Percentiles rank a stretch among this genome's conserved stretches.
Evolutionary conservation across 331 rosid genomes (phyloP).

Genomic region (Arachis monticola): DNA sequence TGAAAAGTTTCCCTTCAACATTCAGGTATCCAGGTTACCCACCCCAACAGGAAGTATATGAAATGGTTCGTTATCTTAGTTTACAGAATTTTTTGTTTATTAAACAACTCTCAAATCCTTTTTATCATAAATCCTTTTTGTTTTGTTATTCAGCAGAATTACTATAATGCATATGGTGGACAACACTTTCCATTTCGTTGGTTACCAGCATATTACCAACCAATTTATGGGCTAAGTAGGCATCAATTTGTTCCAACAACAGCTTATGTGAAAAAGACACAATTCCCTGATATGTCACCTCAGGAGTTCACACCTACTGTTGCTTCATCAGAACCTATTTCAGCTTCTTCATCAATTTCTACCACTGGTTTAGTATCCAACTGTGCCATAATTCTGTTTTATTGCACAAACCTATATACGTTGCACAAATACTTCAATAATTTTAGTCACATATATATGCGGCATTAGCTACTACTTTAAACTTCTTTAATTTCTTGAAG

Average conservation of each 20-base stretch:
- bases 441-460: no score
- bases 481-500: no score
- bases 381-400: constrained; percentile 1
- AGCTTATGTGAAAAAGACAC: constrained; percentile 45
- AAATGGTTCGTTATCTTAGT: constrained; percentile 54
- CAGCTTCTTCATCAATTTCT: constrained; percentile 48
- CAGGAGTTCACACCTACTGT: constrained; percentile 34
- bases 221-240: constrained; percentile 36
- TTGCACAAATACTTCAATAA: no score
- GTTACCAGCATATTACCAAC: constrained; percentile 45
- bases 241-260: constrained; percentile 38
- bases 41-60: constrained; percentile 52
- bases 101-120: background rate
- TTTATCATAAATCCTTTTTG: constrained; percentile 4
- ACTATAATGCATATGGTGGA: constrained; percentile 57
- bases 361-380: constrained; percentile 45
- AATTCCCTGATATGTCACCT: constrained; percentile 35
- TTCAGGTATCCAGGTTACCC: constrained; percentile 65
- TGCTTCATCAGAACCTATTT: constrained; percentile 43
- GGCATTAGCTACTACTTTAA: no score
- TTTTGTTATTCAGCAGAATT: constrained; percentile 44
- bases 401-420: no score
- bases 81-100: background rate
- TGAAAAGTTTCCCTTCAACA: constrained; percentile 28
- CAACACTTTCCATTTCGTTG: constrained; percentile 48